Percentiles rank a stretch among this genome's conserved stretches.
Evolutionary conservation across 345 rosid species (phyloP).

Genomic region (Moricandia moricandioides): DNA sequence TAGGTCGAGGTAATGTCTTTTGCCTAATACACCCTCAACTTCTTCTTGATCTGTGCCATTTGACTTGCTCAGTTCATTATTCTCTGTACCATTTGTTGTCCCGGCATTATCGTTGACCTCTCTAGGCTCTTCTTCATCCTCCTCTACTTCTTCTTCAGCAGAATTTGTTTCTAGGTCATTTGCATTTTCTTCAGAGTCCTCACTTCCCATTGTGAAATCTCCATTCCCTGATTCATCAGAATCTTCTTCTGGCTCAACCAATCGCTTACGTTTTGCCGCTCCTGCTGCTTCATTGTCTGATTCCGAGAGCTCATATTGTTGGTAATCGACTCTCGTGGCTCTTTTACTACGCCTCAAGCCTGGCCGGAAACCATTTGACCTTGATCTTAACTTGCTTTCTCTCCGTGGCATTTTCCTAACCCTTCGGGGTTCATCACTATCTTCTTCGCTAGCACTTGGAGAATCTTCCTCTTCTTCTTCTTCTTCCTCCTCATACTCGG

Average conservation of each 20-base stretch:
- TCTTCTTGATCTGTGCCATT: constrained; percentile 64
- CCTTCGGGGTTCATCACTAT: constrained; percentile 71
- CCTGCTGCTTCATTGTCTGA: constrained; percentile 74
- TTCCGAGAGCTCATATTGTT: constrained; percentile 77
- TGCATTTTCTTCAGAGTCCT: constrained; percentile 57
- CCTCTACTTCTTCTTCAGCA: constrained; percentile 36
- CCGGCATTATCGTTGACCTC: constrained; percentile 32
- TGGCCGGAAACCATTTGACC: constrained; percentile 63
- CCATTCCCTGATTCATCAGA: constrained; percentile 67
- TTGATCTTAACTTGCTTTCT: constrained; percentile 68
- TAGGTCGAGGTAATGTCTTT: constrained; percentile 86
- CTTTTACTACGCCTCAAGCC: constrained; percentile 97
- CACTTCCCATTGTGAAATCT: constrained; percentile 65
- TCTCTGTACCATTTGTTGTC: constrained; percentile 43
- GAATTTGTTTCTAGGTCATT: constrained; percentile 54
- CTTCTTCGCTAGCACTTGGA: constrained; percentile 73
- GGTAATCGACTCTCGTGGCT: constrained; percentile 73
- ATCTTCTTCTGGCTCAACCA: constrained; percentile 47
- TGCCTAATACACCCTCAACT: constrained; percentile 50
- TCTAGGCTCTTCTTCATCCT: constrained; percentile 41
- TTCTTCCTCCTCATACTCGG: constrained; percentile 70
- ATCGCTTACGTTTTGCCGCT: constrained; percentile 50
- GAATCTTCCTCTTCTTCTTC: constrained; percentile 81
- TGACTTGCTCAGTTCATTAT: constrained; percentile 46
- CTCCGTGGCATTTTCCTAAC: constrained; percentile 68